Percentiles rank a stretch among this genome's conserved stretches.
phyloP scores from a whole-genome alignment of 441 rosid species.

The Hypseocharis bilobata region DNA sequence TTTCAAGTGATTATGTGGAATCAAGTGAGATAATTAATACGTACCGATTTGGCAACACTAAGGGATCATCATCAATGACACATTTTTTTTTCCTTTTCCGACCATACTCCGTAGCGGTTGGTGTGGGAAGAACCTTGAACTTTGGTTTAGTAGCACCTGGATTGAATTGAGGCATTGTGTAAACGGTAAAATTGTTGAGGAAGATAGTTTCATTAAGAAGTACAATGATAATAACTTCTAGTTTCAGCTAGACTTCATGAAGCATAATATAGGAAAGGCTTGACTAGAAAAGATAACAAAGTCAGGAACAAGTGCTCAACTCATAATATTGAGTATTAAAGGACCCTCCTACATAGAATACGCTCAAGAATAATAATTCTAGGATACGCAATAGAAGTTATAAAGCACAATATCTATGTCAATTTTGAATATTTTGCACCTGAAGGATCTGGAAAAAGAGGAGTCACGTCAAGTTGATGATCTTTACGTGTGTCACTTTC shows the following conservation, averaged over 20 bases:
- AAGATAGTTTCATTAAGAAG: background rate
- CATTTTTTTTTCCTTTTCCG: conserved; percentile 51
- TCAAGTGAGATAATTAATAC: conserved; percentile 17
- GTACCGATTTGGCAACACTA: conserved; percentile 59
- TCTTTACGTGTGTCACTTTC: conserved; percentile 25
- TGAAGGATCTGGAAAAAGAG: conserved; percentile 31
- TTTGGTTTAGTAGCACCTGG: conserved; percentile 41
- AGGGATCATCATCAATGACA: conserved; percentile 48
- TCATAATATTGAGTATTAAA: background rate
- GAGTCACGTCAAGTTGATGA: too few relatives aligned
- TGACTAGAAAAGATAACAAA: background rate
- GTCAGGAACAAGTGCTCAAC: conserved; percentile 6
- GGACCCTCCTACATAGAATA: background rate
- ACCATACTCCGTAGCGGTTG: conserved; percentile 46
- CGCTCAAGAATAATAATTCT: background rate
- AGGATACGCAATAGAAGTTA: background rate
- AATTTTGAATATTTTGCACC: conserved; percentile 26
- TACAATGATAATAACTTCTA: background rate
- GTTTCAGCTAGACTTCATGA: conserved; percentile 3
- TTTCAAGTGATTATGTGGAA: background rate
- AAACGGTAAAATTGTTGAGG: background rate
- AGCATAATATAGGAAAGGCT: background rate
- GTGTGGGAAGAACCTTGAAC: conserved; percentile 44
- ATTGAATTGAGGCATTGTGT: conserved; percentile 13
- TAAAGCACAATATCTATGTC: background rate